These are phyloP conservation scores for Friedmanniomyces simplex DNA, from an alignment of 495 filamentous ascomycete species.

Conservation along the genomic window DNA sequence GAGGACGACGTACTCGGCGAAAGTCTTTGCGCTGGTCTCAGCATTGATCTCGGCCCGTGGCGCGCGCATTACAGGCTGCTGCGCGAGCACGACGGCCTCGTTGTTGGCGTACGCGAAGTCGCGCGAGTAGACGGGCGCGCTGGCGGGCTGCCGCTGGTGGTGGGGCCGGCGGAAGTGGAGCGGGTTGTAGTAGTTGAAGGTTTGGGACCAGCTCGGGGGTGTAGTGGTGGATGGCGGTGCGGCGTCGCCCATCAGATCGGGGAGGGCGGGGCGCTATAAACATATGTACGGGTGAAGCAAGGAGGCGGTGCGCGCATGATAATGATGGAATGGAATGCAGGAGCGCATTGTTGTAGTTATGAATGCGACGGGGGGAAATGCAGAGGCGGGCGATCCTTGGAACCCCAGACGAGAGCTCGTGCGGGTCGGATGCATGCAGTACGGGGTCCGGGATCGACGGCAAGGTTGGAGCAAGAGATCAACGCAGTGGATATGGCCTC, in stretches of 20 bases:
- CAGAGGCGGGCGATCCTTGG: no score
- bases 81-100: slow-evolving; percentile 13
- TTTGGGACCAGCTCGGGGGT: slow-evolving; percentile 4
- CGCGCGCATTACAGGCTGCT: slow-evolving; percentile 25
- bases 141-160: background rate
- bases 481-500: no score
- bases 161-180: background rate
- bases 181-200: slow-evolving; percentile 5
- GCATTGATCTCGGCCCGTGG: slow-evolving; percentile 22
- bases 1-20: slow-evolving; percentile 35
- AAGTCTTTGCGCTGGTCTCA: slow-evolving; percentile 31
- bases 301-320: background rate
- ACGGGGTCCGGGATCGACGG: no score
- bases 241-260: slow-evolving; percentile 11
- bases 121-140: slow-evolving; percentile 26
- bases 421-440: no score
- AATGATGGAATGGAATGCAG: slow-evolving; percentile 3
- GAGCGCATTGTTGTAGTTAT: background rate
- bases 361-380: background rate
- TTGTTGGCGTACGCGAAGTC: slow-evolving; percentile 36
- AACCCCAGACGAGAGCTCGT: no score
- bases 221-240: background rate
- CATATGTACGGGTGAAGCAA: slow-evolving; percentile 1
- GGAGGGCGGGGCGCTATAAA: background rate
- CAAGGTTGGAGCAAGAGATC: no score